phyloP scores from a whole-genome alignment of 2,329 filamentous ascomycete species.

The Colletotrichum magnum region DNA sequence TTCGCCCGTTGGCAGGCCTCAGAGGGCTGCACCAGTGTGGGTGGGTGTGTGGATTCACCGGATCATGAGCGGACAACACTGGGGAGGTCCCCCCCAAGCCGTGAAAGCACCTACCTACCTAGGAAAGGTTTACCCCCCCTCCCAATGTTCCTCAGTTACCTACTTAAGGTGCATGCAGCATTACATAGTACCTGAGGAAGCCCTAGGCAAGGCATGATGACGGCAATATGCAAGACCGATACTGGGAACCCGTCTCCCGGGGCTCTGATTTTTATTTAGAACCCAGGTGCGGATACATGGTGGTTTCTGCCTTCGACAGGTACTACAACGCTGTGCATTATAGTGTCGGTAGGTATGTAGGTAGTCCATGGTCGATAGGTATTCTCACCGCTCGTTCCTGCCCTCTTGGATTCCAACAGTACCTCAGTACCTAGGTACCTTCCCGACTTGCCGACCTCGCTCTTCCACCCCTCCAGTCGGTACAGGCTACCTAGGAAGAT shows the following conservation, averaged over 20 bases:
- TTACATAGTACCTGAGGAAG: neutral
- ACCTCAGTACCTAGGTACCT: too few relatives aligned
- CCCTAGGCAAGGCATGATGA: slow-evolving; percentile 26
- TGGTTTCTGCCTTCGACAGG: neutral
- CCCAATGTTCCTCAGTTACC: too few relatives aligned
- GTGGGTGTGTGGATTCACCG: neutral
- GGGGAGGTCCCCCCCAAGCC: neutral
- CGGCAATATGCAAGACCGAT: slow-evolving; percentile 29
- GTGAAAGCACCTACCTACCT: too few relatives aligned
- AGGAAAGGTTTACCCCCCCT: too few relatives aligned
- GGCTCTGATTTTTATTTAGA: slow-evolving; percentile 23
- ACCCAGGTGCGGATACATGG: neutral
- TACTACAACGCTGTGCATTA: too few relatives aligned
- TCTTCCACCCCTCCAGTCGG: too few relatives aligned
- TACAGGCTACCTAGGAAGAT: too few relatives aligned
- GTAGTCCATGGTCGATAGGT: neutral
- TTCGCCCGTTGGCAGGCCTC: slow-evolving; percentile 11
- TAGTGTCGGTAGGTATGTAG: neutral
- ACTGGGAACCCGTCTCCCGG: slow-evolving; percentile 31
- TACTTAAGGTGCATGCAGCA: too few relatives aligned
- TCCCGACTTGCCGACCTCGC: too few relatives aligned
- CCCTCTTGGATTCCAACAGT: too few relatives aligned
- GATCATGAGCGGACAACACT: neutral
- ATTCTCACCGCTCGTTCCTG: too few relatives aligned
- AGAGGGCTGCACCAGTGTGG: neutral